These are phyloP conservation scores for Aspergillus viridinutans DNA, from an alignment of 2,329 filamentous ascomycete species.

Conservation along the genomic window DNA sequence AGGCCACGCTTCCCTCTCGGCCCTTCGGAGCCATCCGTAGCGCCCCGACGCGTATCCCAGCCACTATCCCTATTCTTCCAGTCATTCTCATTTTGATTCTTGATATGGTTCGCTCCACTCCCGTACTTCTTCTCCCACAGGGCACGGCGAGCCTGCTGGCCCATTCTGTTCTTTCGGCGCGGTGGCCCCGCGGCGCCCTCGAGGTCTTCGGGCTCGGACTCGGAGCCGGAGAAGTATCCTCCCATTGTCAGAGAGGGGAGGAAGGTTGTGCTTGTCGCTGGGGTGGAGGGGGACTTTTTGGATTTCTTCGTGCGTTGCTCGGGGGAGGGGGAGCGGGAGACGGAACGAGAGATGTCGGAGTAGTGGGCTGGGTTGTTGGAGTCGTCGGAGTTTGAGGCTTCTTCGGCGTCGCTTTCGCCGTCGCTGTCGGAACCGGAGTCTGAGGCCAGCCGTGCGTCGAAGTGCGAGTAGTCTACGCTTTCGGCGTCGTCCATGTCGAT, in stretches of 20 bases:
- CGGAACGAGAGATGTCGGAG: slow-evolving; percentile 26
- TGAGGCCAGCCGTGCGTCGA: slow-evolving; percentile 32
- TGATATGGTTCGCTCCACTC: slow-evolving; percentile 54
- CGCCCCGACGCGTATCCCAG: slow-evolving; percentile 58
- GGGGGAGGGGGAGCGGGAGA: slow-evolving; percentile 34
- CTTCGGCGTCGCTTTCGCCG: slow-evolving; percentile 3
- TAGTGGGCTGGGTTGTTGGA: slow-evolving; percentile 13
- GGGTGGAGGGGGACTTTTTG: slow-evolving; percentile 22
- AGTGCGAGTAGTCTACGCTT: slow-evolving; percentile 27
- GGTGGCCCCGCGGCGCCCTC: slow-evolving; percentile 33
- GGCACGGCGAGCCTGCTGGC: slow-evolving; percentile 58
- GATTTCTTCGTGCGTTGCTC: slow-evolving; percentile 20
- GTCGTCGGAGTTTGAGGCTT: neutral
- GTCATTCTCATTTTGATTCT: slow-evolving; percentile 36
- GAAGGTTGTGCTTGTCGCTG: slow-evolving; percentile 48
- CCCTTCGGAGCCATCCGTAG: slow-evolving; percentile 33
- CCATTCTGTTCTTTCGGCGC: slow-evolving; percentile 57
- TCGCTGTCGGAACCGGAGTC: slow-evolving; percentile 20
- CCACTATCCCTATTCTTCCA: slow-evolving; percentile 45
- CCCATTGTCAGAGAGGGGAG: slow-evolving; percentile 58
- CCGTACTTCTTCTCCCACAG: slow-evolving; percentile 62
- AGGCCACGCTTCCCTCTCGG: slow-evolving; percentile 24
- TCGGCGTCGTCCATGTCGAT: slow-evolving; percentile 22
- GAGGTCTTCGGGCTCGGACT: slow-evolving; percentile 50
- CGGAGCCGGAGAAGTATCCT: slow-evolving; percentile 61